These are phyloP conservation scores for Globisporangium cederbergense DNA, from an alignment of 352 stramenopile genomes.

Conservation along the genomic window DNA sequence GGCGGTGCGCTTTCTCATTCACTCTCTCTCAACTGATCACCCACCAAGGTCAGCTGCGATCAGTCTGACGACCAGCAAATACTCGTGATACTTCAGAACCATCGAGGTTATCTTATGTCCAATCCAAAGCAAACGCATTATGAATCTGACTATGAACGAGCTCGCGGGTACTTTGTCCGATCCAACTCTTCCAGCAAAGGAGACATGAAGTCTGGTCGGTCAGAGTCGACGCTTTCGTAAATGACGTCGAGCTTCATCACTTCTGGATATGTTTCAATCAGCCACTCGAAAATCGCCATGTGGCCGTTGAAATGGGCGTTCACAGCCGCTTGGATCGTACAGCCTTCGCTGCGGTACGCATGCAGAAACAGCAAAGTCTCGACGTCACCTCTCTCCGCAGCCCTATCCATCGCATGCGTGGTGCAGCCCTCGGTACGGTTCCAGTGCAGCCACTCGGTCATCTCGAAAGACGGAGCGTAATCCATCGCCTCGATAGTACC, in stretches of 20 bases:
- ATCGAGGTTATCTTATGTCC: no score
- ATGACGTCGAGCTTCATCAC: not conserved
- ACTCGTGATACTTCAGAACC: no score
- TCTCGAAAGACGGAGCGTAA: not conserved
- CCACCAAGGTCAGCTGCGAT: no score
- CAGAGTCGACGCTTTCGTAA: not conserved
- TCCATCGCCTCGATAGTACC: not conserved
- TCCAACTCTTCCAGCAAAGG: not conserved
- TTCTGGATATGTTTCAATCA: not conserved
- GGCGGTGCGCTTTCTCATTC: no score
- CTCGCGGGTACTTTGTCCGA: not conserved
- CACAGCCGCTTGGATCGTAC: not conserved
- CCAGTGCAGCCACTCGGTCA: constrained; percentile 1
- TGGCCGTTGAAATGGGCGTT: not conserved
- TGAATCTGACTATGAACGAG: not conserved
- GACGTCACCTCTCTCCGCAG: not conserved
- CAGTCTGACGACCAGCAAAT: no score
- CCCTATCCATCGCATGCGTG: not conserved
- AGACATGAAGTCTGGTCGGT: not conserved
- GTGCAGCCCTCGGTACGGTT: not conserved
- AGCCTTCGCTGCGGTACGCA: not conserved
- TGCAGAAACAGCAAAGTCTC: constrained; percentile 3
- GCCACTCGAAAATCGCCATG: constrained; percentile 1
- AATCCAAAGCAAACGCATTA: not conserved
- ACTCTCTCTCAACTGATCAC: no score